Percentiles rank a stretch among this genome's conserved stretches.
Conservation (phyloP, 2,329 filamentous ascomycete species). For the Arachnopeziza araneosa region DNA sequence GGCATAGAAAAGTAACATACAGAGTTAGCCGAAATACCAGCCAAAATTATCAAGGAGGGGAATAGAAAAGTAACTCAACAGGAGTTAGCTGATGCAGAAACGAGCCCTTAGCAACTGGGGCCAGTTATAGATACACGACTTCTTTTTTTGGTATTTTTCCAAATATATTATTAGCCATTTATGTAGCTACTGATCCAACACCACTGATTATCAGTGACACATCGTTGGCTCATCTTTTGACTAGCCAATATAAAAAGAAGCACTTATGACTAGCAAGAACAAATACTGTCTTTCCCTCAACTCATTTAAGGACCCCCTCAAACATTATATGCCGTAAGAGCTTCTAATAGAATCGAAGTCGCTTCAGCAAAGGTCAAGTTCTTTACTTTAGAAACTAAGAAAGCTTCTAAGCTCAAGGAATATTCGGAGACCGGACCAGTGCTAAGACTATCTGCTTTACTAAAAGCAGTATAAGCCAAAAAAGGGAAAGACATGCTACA, state of each 20-base stretch:
- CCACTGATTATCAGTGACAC: constrained; percentile 26
- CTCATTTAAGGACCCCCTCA: constrained; percentile 28
- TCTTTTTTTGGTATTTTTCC: no score
- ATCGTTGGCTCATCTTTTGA: background rate
- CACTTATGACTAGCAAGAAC: constrained; percentile 29
- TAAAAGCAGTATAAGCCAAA: no score
- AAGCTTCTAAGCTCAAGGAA: constrained; percentile 24
- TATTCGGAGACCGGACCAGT: constrained; percentile 29
- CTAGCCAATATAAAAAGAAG: background rate
- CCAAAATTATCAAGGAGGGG: no score
- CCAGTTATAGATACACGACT: no score
- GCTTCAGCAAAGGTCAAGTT: constrained; percentile 36
- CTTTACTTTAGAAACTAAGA: constrained; percentile 35
- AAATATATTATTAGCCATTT: constrained; percentile 41
- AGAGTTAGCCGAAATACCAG: no score
- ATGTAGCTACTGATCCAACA: constrained; percentile 35
- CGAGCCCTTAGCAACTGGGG: no score
- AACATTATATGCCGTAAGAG: constrained; percentile 35
- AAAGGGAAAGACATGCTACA: no score
- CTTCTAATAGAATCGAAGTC: constrained; percentile 36
- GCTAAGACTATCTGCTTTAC: background rate
- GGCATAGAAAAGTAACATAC: no score
- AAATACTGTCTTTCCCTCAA: constrained; percentile 37
- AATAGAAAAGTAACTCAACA: no score
- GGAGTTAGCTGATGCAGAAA: no score